These are phyloP conservation scores for Aurinia saxatilis DNA, from an alignment of 345 rosid species.

Conservation along the genomic window DNA sequence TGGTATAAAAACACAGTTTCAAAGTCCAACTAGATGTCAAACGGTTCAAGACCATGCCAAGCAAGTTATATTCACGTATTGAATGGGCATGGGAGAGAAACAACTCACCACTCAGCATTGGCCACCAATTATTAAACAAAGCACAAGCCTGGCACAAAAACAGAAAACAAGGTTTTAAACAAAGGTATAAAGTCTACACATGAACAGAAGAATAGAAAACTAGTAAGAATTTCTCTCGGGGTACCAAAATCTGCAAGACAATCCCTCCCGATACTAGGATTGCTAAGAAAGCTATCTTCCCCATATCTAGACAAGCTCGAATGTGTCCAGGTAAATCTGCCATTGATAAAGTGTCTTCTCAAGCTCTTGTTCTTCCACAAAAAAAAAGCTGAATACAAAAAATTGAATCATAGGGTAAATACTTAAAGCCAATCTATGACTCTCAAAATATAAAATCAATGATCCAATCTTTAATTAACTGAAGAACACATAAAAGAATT, in stretches of 20 bases:
- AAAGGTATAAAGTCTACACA: background rate
- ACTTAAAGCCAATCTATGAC: background rate
- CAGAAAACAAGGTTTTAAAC: background rate
- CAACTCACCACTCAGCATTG: constrained; percentile 76
- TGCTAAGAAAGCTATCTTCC: constrained; percentile 78
- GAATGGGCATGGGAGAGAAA: background rate
- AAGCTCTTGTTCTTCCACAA: constrained; percentile 12
- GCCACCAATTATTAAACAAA: constrained; percentile 93
- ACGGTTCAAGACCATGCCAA: background rate
- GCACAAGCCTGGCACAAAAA: constrained; percentile 74
- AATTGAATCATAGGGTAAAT: background rate
- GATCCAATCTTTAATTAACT: background rate
- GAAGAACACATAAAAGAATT: background rate
- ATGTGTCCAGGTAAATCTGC: constrained; percentile 74
- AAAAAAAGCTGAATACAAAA: background rate
- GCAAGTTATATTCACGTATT: background rate
- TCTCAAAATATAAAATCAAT: background rate
- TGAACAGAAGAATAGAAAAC: background rate
- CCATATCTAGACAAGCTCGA: constrained; percentile 65
- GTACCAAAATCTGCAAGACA: constrained; percentile 83
- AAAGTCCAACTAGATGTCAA: background rate
- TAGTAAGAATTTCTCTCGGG: background rate
- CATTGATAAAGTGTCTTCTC: constrained; percentile 38
- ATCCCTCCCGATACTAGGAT: constrained; percentile 83
- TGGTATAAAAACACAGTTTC: background rate